Base-by-base conservation (phyloP, 495 filamentous ascomycete species). In the Lepidopterella palustris region DNA sequence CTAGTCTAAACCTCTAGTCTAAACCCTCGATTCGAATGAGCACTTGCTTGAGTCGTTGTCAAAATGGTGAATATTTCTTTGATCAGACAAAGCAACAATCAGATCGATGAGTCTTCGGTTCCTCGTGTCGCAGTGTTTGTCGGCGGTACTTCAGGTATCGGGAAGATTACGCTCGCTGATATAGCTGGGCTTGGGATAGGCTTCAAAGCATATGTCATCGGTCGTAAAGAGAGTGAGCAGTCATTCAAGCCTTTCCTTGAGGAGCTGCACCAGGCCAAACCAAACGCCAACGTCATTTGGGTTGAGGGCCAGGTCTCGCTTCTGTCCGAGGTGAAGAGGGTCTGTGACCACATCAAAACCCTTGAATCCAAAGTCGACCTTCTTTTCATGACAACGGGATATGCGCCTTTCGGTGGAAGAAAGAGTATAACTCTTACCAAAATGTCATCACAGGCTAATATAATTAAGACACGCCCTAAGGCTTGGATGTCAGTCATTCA, bases 71-170 rank as follows among this genome's bases (percentile, higher is more conserved):
- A n/a, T n/a, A n/a, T n/a, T n/a, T n/a, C n/a, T n/a, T n/a, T n/a
- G n/a, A n/a, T n/a, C n/a, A n/a, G n/a, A n/a, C n/a, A n/a, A n/a
- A n/a, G n/a, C n/a, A n/a, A n/a, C n/a, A n/a, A n/a, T n/a, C n/a
- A n/a, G n/a, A n/a, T n/a, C n/a, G n/a, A n/a, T n/a, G n/a, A n/a
- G n/a, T 48, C 66, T 25, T 72, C 69, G 6, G 67, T 64, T 32
- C 74, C 72, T 23, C 73, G 65, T 25, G 65, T 66, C 25, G 68
- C 70, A 28, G 67, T 75, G 49, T 75, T 76, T 52, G 67, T 68
- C 35, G 73, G 74, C 35, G 74, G 71, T 3, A 76, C 74, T 1
- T 70, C 70, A 11, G 74, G 74, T 32, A 73, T 76, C 45, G 74
- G 74, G 28, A 70, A 74, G 59, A 24, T 63, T 32, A 70, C 72